Conservation (phyloP, 2,329 filamentous ascomycete genomes). For the Aspergillus oerlinghausenensis region DNA sequence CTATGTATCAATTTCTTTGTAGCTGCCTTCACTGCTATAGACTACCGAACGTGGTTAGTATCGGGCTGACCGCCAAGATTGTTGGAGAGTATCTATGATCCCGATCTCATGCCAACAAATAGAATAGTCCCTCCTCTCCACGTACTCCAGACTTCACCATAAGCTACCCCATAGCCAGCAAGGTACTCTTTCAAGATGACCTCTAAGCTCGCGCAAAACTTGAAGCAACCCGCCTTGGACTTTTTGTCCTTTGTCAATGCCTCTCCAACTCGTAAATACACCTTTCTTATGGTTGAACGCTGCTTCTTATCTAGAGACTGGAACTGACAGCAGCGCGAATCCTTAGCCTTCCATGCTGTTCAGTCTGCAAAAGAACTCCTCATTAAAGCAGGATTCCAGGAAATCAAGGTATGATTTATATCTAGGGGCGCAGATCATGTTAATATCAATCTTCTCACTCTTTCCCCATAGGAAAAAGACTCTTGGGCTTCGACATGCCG, state of each 20-base stretch:
- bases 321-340: neutral
- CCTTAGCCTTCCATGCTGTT: conserved; percentile 86
- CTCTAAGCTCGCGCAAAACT: conserved; percentile 22
- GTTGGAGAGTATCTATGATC: neutral
- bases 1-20: neutral
- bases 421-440: neutral
- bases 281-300: neutral
- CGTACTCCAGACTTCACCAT: conserved; percentile 5
- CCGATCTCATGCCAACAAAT: conserved; percentile 10
- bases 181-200: conserved; percentile 25
- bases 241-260: conserved; percentile 92
- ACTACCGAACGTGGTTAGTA: neutral
- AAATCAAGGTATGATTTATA: conserved; percentile 59
- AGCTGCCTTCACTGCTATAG: neutral
- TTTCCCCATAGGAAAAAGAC: conserved; percentile 64
- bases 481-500: conserved; percentile 75
- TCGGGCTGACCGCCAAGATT: conserved; percentile 3
- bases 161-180: conserved; percentile 9
- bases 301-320: neutral
- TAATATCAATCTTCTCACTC: neutral
- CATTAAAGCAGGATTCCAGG: conserved; percentile 76
- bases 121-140: neutral
- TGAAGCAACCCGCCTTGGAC: conserved; percentile 59
- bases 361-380: conserved; percentile 71
- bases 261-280: conserved; percentile 76